phyloP scores from a whole-genome alignment of 202 grass and related monocot species.

The Brachypodium distachyon region DNA sequence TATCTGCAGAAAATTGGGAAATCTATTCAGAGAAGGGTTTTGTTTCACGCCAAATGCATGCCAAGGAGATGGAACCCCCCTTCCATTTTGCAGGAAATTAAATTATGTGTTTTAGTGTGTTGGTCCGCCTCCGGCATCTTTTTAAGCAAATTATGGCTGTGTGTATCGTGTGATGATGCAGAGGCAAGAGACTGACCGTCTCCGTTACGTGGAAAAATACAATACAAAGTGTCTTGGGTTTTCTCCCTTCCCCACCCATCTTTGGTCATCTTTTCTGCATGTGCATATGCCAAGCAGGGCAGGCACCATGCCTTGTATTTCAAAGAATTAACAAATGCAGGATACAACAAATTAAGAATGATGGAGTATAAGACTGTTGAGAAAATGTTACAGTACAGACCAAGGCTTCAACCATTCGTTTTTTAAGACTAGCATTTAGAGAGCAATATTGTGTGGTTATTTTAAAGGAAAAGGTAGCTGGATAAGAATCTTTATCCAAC shows the following conservation, averaged over 20 bases:
- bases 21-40: neutral
- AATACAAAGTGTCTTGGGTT: neutral
- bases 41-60: neutral
- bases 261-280: neutral
- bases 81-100: neutral
- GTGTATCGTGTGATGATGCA: neutral
- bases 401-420: neutral
- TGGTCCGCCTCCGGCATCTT: too few relatives aligned
- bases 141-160: neutral
- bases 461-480: neutral
- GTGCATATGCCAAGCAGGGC: neutral
- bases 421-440: neutral
- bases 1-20: slow-evolving; percentile 37
- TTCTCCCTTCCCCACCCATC: neutral
- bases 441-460: neutral
- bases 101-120: neutral
- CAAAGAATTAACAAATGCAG: neutral
- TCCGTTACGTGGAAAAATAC: neutral
- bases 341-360: neutral
- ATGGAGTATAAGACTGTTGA: neutral
- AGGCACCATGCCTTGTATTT: neutral
- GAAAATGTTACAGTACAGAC: neutral
- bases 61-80: neutral
- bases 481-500: slow-evolving; percentile 10
- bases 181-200: neutral